Conservation (phyloP, 371 early-diverging fungal species). For the Enterocytospora artemiae region DNA sequence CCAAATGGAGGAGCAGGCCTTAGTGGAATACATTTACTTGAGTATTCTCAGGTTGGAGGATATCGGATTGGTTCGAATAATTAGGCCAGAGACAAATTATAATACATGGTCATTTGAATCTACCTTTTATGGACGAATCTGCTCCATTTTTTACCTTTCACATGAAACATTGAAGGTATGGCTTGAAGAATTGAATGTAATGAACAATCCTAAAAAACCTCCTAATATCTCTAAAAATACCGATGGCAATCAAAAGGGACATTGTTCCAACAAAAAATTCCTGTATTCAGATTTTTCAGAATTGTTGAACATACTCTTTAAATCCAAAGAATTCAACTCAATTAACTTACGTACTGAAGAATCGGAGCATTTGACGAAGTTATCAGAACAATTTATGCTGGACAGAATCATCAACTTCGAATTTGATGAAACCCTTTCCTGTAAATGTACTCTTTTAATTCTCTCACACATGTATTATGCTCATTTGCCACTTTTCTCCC, state of each 20-base stretch:
- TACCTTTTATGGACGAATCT: constrained; percentile 41
- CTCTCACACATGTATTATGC: constrained; percentile 16
- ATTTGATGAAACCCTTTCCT: constrained; percentile 8
- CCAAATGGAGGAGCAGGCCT: constrained; percentile 19
- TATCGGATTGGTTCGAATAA: constrained; percentile 30
- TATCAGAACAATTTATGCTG: constrained; percentile 3
- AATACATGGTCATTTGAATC: constrained; percentile 22
- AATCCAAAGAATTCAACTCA: constrained; percentile 34
- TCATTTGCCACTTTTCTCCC: constrained; percentile 34
- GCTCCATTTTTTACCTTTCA: constrained; percentile 38
- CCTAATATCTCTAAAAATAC: constrained; percentile 3
- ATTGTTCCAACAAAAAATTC: too few species aligned
- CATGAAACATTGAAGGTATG: constrained; percentile 39
- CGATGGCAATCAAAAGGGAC: too few species aligned
- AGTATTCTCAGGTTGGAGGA: constrained; percentile 37
- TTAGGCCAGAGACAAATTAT: constrained; percentile 5
- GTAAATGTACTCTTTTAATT: constrained; percentile 32
- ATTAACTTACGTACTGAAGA: constrained; percentile 39
- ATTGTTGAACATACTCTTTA: constrained; percentile 21
- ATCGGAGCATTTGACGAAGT: constrained; percentile 1
- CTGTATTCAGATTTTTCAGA: too few species aligned
- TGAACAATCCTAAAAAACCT: too few species aligned
- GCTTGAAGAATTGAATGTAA: constrained; percentile 17
- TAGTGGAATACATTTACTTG: constrained; percentile 43
- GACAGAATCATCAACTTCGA: constrained; percentile 9